A percentile compares a stretch with the other conserved stretches of the same genome.
These are phyloP conservation scores for Oemleria cerasiformis DNA, from an alignment of 306 rosid genomes.

Conservation along the genomic window DNA sequence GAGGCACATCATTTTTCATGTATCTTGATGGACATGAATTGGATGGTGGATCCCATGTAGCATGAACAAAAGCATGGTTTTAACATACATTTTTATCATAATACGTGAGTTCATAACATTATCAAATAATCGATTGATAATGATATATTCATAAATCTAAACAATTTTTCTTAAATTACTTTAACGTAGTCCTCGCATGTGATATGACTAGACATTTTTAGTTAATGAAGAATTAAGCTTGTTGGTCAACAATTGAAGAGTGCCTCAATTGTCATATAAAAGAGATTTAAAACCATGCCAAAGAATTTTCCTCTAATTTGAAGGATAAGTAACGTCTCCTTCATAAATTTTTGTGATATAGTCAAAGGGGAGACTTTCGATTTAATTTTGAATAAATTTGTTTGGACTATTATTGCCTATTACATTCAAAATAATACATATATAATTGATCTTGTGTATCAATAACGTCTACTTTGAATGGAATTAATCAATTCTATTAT, in stretches of 20 bases:
- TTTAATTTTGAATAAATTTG: background rate
- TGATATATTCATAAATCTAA: too few species aligned
- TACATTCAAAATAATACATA: background rate
- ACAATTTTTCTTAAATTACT: background rate
- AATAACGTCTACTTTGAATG: background rate
- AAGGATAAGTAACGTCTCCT: background rate
- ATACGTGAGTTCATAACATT: too few species aligned
- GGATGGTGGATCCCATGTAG: too few species aligned
- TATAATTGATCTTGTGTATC: background rate
- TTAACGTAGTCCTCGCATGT: constrained; percentile 26
- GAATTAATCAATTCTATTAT: background rate
- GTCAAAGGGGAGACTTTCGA: constrained; percentile 1
- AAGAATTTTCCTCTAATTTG: background rate
- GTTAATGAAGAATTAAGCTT: background rate
- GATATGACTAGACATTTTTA: constrained; percentile 31
- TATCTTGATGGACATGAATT: constrained; percentile 20
- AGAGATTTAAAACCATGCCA: constrained; percentile 5
- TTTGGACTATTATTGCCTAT: background rate
- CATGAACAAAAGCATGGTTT: too few species aligned
- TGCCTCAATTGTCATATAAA: constrained; percentile 7
- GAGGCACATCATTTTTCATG: constrained; percentile 41
- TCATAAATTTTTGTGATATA: background rate
- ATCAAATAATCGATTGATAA: too few species aligned
- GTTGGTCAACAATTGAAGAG: constrained; percentile 27
- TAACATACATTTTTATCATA: too few species aligned